A percentile compares a stretch with the other conserved stretches of the same genome.
Evolutionary conservation across 2,329 filamentous ascomycete species (phyloP).

Genomic region (Colletotrichum lindemuthianum): DNA sequence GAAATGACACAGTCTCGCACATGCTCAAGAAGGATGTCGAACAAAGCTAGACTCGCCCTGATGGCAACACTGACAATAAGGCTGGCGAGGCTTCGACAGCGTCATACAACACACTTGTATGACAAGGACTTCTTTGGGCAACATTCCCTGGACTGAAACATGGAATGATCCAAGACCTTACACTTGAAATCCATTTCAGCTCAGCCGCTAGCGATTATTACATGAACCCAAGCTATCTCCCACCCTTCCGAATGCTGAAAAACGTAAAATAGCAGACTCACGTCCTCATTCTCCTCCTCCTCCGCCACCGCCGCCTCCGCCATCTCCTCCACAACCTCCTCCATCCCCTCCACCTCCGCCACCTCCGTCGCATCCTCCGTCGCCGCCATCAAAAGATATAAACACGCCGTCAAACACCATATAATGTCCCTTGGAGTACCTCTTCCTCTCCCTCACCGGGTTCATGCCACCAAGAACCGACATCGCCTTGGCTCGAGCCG

Average conservation of each 20-base stretch:
- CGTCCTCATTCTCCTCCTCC: slow-evolving; percentile 10
- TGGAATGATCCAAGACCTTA: neutral
- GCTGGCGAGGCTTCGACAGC: slow-evolving; percentile 33
- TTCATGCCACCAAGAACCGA: slow-evolving; percentile 20
- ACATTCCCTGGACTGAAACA: neutral
- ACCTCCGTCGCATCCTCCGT: slow-evolving; percentile 1
- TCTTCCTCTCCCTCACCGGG: slow-evolving; percentile 8
- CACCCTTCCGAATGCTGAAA: too few relatives aligned
- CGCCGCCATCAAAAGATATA: slow-evolving; percentile 15
- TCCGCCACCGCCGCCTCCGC: slow-evolving; percentile 25
- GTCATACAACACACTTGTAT: slow-evolving; percentile 34
- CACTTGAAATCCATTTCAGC: neutral
- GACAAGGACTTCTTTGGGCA: slow-evolving; percentile 36
- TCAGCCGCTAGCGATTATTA: neutral
- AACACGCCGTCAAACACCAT: slow-evolving; percentile 14
- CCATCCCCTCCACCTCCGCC: slow-evolving; percentile 5
- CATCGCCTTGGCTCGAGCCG: slow-evolving; percentile 5
- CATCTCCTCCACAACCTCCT: slow-evolving; percentile 11
- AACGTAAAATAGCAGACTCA: fast-evolving
- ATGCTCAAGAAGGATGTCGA: slow-evolving; percentile 30
- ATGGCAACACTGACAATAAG: slow-evolving; percentile 35
- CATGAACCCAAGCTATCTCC: too few relatives aligned
- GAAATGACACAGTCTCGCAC: slow-evolving; percentile 4
- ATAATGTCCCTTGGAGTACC: slow-evolving; percentile 1
- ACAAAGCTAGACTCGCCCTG: slow-evolving; percentile 37